Evolutionary conservation across 257 asterid species (phyloP).

Genomic region (Anisodus tanguticus): DNA sequence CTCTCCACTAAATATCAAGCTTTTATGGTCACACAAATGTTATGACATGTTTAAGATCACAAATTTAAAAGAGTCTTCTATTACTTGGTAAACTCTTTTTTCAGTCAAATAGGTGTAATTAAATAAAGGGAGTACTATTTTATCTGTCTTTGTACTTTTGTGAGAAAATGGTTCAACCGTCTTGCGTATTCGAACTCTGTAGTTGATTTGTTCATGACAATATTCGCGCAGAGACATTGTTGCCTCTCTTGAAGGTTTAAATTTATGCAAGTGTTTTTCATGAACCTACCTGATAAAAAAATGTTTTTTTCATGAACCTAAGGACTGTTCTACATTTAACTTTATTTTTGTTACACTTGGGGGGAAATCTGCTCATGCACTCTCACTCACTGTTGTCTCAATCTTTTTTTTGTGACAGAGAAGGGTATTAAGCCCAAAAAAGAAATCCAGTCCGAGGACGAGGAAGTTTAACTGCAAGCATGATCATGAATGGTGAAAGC

Average conservation of each 20-base stretch:
- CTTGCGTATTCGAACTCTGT: background rate
- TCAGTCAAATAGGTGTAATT: background rate
- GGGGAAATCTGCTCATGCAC: background rate
- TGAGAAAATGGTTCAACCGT: background rate
- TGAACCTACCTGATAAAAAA: too few relatives aligned
- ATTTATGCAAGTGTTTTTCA: background rate
- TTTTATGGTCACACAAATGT: background rate
- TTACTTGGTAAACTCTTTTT: background rate
- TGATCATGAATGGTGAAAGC: background rate
- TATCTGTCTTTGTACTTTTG: background rate
- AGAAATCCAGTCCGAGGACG: background rate
- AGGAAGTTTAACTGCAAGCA: constrained; percentile 19
- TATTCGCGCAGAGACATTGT: background rate
- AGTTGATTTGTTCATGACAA: background rate
- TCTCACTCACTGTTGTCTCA: background rate
- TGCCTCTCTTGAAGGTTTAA: background rate
- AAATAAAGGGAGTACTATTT: background rate
- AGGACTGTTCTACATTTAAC: background rate
- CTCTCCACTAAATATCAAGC: background rate
- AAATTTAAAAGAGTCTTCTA: background rate
- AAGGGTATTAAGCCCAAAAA: background rate
- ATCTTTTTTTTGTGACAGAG: background rate
- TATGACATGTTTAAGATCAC: background rate
- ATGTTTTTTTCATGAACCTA: background rate
- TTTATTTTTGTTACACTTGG: background rate